phyloP scores from a whole-genome alignment of 2,329 filamentous ascomycete species.

The Diaporthe nobilis region DNA sequence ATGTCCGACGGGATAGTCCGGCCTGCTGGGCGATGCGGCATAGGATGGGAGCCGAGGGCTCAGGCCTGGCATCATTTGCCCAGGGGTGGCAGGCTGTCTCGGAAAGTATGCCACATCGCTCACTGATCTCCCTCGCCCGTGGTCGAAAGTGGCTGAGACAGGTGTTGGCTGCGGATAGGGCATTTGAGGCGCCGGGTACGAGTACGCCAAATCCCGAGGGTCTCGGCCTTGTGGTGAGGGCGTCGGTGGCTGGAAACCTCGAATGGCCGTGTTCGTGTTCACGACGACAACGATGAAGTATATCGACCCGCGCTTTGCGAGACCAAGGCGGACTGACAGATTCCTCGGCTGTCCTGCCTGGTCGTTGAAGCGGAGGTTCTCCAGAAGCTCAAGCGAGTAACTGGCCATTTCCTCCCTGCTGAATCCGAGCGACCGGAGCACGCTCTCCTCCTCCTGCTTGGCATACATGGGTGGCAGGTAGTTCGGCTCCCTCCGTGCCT shows the following conservation, averaged over 20 bases:
- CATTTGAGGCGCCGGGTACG: slow-evolving; percentile 56
- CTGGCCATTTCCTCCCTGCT: slow-evolving; percentile 65
- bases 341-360: slow-evolving; percentile 66
- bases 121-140: slow-evolving; percentile 57
- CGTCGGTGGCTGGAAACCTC: slow-evolving; percentile 59
- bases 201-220: slow-evolving; percentile 57
- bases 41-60: slow-evolving; percentile 62
- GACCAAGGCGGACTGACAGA: slow-evolving; percentile 66
- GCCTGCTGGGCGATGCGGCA: slow-evolving; percentile 58
- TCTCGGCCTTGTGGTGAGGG: slow-evolving; percentile 61
- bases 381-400: slow-evolving; percentile 66
- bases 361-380: slow-evolving; percentile 68
- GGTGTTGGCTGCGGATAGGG: slow-evolving; percentile 61
- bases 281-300: slow-evolving; percentile 72
- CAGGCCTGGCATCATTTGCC: slow-evolving; percentile 54
- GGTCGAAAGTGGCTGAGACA: slow-evolving; percentile 63
- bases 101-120: slow-evolving; percentile 48
- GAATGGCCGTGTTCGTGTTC: slow-evolving; percentile 52
- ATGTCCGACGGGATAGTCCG: slow-evolving; percentile 60
- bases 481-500: slow-evolving; percentile 70
- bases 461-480: slow-evolving; percentile 76
- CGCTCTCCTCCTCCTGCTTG: slow-evolving; percentile 66
- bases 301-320: slow-evolving; percentile 73
- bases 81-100: slow-evolving; percentile 46
- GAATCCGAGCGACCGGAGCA: slow-evolving; percentile 70